phyloP scores from a whole-genome alignment of 805 yeast genomes.

The Candida gorgasii region DNA sequence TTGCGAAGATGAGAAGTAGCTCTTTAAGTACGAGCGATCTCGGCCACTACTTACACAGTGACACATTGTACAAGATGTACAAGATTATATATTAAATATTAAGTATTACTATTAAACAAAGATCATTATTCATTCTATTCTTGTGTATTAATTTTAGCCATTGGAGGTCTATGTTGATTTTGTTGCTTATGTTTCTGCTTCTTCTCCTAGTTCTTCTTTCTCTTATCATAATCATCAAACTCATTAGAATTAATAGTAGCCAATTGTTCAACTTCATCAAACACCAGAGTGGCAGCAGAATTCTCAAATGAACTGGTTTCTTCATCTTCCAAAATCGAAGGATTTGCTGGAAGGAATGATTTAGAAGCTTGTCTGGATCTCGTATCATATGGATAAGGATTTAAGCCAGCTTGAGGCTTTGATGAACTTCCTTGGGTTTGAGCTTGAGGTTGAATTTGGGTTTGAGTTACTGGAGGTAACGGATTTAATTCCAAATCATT shows the following conservation, averaged over 20 bases:
- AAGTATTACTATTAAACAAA: conserved; percentile 1
- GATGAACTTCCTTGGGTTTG: not conserved
- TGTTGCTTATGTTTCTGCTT: no score
- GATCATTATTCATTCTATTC: not conserved
- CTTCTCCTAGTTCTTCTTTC: conserved; percentile 7
- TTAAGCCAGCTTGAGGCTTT: not conserved
- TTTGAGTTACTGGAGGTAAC: conserved; percentile 5
- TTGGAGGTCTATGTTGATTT: not conserved
- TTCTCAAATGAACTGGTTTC: conserved; percentile 31
- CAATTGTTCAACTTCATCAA: conserved; percentile 30
- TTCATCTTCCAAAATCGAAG: conserved; percentile 17
- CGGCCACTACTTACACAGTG: no score
- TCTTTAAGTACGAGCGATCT: no score
- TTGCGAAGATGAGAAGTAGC: not conserved
- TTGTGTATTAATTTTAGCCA: not conserved
- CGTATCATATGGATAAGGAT: conserved; percentile 16
- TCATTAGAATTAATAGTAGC: conserved; percentile 36
- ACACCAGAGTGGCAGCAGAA: conserved; percentile 41
- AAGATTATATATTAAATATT: conserved; percentile 2
- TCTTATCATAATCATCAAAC: conserved; percentile 22
- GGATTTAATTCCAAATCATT: conserved; percentile 13
- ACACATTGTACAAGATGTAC: not conserved
- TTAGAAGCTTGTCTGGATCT: conserved; percentile 33
- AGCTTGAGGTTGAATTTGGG: not conserved
- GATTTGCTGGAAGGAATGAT: conserved; percentile 16